phyloP scores from a whole-genome alignment of 495 filamentous ascomycete species.

The Aspergillus bertholletiae region DNA sequence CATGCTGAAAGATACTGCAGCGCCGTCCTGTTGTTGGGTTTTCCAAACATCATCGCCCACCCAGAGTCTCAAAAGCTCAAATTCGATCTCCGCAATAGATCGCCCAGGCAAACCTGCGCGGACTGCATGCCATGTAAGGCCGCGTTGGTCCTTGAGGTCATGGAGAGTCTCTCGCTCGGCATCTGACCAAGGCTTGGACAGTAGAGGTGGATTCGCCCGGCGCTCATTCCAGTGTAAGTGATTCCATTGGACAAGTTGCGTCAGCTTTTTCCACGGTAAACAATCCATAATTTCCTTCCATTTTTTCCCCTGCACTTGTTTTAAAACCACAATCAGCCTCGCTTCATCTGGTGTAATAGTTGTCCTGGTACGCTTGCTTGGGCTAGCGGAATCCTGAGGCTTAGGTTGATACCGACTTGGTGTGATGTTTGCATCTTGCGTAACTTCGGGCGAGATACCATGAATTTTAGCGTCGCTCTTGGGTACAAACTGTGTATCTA shows the following conservation, averaged over 20 bases:
- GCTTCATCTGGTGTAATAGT: constrained; percentile 34
- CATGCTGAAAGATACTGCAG: background rate
- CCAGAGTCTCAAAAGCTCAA: constrained; percentile 37
- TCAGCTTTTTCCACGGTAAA: constrained; percentile 25
- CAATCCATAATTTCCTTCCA: constrained; percentile 30
- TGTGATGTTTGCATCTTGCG: background rate
- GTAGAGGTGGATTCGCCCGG: constrained; percentile 26
- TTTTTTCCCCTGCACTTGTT: constrained; percentile 22
- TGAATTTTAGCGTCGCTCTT: background rate
- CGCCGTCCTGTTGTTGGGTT: constrained; percentile 2
- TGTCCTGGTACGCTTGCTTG: constrained; percentile 17
- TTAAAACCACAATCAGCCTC: constrained; percentile 30
- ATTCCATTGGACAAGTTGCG: constrained; percentile 26
- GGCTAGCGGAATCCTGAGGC: constrained; percentile 10
- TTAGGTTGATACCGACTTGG: background rate
- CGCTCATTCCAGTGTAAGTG: constrained; percentile 31
- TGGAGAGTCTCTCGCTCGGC: constrained; percentile 27
- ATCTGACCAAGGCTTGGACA: constrained; percentile 32
- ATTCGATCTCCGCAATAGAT: constrained; percentile 33
- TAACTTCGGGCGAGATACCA: constrained; percentile 1
- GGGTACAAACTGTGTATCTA: background rate
- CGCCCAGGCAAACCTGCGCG: constrained; percentile 27
- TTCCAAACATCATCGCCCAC: constrained; percentile 15
- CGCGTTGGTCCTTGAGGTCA: constrained; percentile 23
- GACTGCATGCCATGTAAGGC: constrained; percentile 33